Evolutionary conservation across 495 filamentous ascomycete species (phyloP).

Genomic region (Penicillium arizonense): DNA sequence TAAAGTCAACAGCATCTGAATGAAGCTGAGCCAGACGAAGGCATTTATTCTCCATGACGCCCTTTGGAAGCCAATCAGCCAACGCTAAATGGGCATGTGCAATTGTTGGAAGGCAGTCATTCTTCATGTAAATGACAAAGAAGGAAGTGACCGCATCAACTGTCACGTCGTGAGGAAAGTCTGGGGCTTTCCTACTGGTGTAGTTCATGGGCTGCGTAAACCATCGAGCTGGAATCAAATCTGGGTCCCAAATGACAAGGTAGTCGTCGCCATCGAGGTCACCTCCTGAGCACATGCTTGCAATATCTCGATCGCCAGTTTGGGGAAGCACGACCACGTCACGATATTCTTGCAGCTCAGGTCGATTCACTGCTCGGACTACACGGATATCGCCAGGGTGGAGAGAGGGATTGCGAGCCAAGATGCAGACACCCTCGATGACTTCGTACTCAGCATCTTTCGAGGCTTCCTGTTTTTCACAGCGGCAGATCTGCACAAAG

Average conservation of each 20-base stretch:
- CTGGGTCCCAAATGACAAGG: constrained; percentile 86
- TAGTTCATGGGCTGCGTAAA: constrained; percentile 76
- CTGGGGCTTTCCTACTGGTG: constrained; percentile 46
- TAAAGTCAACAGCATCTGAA: constrained; percentile 89
- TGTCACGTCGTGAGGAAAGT: constrained; percentile 56
- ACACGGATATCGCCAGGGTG: constrained; percentile 92
- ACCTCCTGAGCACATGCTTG: constrained; percentile 94
- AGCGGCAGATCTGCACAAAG: constrained; percentile 73
- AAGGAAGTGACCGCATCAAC: constrained; percentile 73
- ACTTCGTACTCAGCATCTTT: constrained; percentile 54
- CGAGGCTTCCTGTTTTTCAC: constrained; percentile 16
- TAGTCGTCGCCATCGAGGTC: constrained; percentile 97
- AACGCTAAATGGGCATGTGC: constrained; percentile 81
- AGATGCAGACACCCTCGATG: constrained; percentile 74
- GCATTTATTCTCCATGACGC: constrained; percentile 70
- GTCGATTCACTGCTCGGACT: constrained; percentile 77
- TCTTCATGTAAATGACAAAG: constrained; percentile 93
- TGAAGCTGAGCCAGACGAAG: constrained; percentile 76
- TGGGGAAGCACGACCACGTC: constrained; percentile 87
- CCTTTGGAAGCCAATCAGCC: constrained; percentile 60
- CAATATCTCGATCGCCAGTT: constrained; percentile 77
- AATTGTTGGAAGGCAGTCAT: constrained; percentile 75
- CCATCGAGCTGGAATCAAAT: constrained; percentile 68
- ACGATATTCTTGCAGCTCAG: constrained; percentile 67
- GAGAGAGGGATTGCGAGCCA: constrained; percentile 91